Evolutionary conservation across 2,329 filamentous ascomycete species (phyloP).

Genomic region (Fonsecaea multimorphosa): DNA sequence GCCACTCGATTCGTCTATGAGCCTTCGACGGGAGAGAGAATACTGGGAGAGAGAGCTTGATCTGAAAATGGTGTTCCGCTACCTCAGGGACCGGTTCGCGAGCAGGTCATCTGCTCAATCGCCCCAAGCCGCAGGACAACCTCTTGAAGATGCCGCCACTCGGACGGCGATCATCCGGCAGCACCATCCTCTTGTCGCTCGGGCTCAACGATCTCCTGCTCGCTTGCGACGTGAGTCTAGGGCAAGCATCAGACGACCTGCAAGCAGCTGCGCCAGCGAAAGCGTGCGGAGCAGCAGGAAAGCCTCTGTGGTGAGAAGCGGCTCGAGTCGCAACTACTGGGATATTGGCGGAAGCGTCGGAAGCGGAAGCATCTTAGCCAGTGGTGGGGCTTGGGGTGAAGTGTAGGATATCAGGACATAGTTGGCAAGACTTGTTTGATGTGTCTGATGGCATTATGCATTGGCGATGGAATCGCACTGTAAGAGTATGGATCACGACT

Average conservation of each 20-base stretch:
- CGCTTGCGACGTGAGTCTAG: constrained; percentile 42
- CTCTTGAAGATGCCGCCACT: constrained; percentile 68
- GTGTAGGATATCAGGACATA: constrained; percentile 52
- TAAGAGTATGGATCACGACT: constrained; percentile 32
- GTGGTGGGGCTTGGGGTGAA: constrained; percentile 79
- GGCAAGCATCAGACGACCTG: constrained; percentile 56
- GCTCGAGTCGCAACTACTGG: constrained; percentile 87
- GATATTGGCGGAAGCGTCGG: constrained; percentile 82
- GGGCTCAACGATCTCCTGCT: constrained; percentile 62
- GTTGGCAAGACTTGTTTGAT: constrained; percentile 3
- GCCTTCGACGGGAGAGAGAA: constrained; percentile 65
- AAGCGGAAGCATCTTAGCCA: constrained; percentile 71
- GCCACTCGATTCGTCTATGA: constrained; percentile 50
- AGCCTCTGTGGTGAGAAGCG: constrained; percentile 60
- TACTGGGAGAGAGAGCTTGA: constrained; percentile 96
- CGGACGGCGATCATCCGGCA: constrained; percentile 84
- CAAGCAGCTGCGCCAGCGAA: constrained; percentile 83
- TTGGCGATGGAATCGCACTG: constrained; percentile 18
- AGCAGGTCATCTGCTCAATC: constrained; percentile 46
- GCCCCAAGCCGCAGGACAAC: constrained; percentile 53
- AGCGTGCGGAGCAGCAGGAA: constrained; percentile 76
- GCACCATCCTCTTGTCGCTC: constrained; percentile 80
- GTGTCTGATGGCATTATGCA: constrained; percentile 15
- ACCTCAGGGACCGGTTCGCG: constrained; percentile 76
- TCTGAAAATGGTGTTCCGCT: constrained; percentile 88